A percentile compares a stretch with the other conserved stretches of the same genome.
phyloP scores from a whole-genome alignment of 768 basidiomycete genomes.

The Boletus eberwhitei region DNA sequence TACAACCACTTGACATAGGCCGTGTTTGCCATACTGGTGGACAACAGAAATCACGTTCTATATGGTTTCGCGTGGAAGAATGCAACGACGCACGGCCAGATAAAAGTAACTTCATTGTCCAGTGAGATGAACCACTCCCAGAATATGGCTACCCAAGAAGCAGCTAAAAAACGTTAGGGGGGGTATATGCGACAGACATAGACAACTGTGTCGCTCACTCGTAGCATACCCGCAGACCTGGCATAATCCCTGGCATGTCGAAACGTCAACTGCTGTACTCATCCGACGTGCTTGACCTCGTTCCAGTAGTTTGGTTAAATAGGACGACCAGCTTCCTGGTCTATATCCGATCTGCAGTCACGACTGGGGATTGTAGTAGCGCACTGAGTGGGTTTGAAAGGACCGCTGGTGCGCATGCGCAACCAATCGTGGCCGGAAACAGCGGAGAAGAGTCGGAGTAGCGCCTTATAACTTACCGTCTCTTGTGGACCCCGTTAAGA shows the following conservation, averaged over 20 bases:
- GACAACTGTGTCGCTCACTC: neutral
- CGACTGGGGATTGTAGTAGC: neutral
- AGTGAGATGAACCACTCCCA: constrained; percentile 22
- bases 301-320: neutral
- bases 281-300: constrained; percentile 2
- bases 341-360: neutral
- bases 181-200: neutral
- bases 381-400: neutral
- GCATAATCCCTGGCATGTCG: neutral
- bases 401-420: neutral
- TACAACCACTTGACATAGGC: constrained; percentile 28
- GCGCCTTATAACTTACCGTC: neutral
- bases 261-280: neutral
- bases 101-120: constrained; percentile 17
- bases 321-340: neutral
- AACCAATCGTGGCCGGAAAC: neutral
- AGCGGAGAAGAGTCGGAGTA: neutral
- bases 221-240: constrained; percentile 7
- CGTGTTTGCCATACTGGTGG: constrained; percentile 12
- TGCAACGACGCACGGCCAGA: constrained; percentile 22
- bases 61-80: neutral
- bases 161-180: neutral
- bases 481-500: neutral
- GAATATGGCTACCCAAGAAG: constrained; percentile 3
- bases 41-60: neutral